Conservation (phyloP, 768 basidiomycete species). For the Dictyophora rubrovolvata region DNA sequence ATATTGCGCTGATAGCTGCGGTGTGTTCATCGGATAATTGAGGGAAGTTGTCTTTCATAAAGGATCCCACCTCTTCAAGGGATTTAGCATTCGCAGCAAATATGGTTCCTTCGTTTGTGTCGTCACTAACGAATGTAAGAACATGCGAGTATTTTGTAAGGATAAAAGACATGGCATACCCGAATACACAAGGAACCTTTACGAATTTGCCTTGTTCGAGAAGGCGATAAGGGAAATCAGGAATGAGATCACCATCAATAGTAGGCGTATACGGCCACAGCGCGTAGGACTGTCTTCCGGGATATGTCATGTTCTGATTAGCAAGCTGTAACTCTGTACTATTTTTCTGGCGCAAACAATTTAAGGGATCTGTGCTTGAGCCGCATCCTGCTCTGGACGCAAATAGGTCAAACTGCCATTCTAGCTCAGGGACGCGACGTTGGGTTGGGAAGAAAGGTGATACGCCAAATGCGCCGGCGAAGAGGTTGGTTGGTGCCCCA, state of each 20-base stretch:
- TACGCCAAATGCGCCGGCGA: conserved; percentile 7
- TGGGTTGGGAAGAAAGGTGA: conserved; percentile 9
- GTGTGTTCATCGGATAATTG: not conserved
- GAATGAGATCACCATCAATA: conserved; percentile 18
- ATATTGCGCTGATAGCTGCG: not conserved
- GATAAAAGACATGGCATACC: not conserved
- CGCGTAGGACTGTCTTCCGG: conserved; percentile 19
- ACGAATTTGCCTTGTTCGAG: conserved; percentile 8
- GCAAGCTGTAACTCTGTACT: conserved; percentile 25
- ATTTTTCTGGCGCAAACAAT: conserved; percentile 22
- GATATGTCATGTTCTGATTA: conserved; percentile 20
- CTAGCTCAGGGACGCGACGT: not conserved
- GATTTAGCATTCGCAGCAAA: conserved; percentile 8
- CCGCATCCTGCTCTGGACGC: conserved; percentile 39
- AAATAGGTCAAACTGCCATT: conserved; percentile 10
- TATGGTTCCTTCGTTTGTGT: conserved; percentile 8
- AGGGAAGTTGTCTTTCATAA: conserved; percentile 5
- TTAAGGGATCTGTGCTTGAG: conserved; percentile 44
- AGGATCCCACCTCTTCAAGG: conserved; percentile 1
- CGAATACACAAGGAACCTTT: conserved; percentile 8
- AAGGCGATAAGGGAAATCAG: conserved; percentile 3
- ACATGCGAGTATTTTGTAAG: not conserved
- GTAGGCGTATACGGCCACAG: conserved; percentile 26
- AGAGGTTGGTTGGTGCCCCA: conserved; percentile 7
- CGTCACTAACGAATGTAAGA: conserved; percentile 4